phyloP scores from a whole-genome alignment of 805 yeast genomes.

The Starmera quercuum region DNA sequence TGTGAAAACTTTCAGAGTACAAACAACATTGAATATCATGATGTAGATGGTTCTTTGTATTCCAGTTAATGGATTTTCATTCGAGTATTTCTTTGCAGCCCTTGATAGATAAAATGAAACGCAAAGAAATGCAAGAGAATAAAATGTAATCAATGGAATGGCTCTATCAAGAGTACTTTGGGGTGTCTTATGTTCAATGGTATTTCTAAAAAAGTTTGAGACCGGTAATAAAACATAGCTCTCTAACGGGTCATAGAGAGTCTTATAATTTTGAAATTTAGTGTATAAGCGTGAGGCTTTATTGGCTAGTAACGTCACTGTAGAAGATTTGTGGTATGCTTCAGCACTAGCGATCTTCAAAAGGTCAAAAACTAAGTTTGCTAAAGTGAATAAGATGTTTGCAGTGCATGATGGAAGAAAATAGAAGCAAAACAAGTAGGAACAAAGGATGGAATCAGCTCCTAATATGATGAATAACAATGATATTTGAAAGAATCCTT shows the following conservation, averaged over 20 bases:
- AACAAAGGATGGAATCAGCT: constrained; percentile 21
- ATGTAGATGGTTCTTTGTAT: constrained; percentile 43
- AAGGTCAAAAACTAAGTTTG: neutral
- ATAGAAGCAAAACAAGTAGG: constrained; percentile 35
- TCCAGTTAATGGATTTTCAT: constrained; percentile 40
- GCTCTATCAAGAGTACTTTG: constrained; percentile 30
- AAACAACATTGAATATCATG: constrained; percentile 43
- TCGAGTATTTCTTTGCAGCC: constrained; percentile 20
- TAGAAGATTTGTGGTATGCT: neutral
- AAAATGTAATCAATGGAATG: constrained; percentile 28
- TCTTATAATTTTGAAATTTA: neutral
- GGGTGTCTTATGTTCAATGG: constrained; percentile 17
- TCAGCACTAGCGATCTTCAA: neutral
- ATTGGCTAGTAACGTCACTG: neutral
- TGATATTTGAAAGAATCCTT: constrained; percentile 8
- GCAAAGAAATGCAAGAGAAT: constrained; percentile 18
- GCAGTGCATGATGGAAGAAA: constrained; percentile 32
- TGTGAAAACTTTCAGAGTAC: constrained; percentile 66
- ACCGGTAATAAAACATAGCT: constrained; percentile 14
- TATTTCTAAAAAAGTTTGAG: constrained; percentile 7
- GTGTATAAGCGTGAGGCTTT: neutral
- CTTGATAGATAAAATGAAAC: constrained; percentile 24
- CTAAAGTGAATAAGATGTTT: neutral
- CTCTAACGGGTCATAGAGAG: constrained; percentile 3
- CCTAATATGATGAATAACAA: constrained; percentile 13